Percentiles rank a stretch among this genome's conserved stretches.
Conservation (phyloP, 495 filamentous ascomycete species). For the Penicillium fimorum region DNA sequence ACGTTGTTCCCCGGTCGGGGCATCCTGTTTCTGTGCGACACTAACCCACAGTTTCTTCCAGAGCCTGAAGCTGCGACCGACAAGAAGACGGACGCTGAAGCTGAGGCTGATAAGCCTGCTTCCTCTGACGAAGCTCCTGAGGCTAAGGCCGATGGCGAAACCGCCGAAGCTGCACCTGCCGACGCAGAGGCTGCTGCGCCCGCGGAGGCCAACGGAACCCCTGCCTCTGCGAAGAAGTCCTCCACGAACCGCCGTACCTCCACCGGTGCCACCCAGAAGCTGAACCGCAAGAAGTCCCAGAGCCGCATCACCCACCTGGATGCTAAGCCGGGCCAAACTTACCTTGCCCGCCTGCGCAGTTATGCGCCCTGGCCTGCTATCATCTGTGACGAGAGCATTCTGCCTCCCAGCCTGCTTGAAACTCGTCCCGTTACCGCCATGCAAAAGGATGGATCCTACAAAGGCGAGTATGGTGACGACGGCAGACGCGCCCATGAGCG, state of each 20-base stretch:
- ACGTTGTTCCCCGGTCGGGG: constrained; percentile 4
- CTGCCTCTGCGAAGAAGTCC: constrained; percentile 46
- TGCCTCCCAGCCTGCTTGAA: constrained; percentile 67
- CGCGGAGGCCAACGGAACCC: constrained; percentile 45
- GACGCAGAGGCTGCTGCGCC: constrained; percentile 28
- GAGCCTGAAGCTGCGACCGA: constrained; percentile 28
- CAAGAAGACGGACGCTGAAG: constrained; percentile 34
- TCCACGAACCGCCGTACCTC: constrained; percentile 65
- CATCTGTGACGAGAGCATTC: constrained; percentile 88
- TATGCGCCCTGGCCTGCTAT: constrained; percentile 89
- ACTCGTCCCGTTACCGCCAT: constrained; percentile 78
- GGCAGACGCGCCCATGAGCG: constrained; percentile 79
- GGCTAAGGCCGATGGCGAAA: constrained; percentile 32
- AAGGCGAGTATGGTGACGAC: constrained; percentile 77
- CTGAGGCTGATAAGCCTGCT: constrained; percentile 26
- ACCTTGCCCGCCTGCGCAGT: constrained; percentile 82
- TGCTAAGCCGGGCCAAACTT: constrained; percentile 82
- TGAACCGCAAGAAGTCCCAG: constrained; percentile 80
- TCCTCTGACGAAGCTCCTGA: constrained; percentile 31
- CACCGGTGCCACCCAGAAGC: constrained; percentile 64
- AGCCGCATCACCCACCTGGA: constrained; percentile 67
- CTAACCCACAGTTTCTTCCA: constrained; percentile 27
- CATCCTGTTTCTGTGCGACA: constrained; percentile 23
- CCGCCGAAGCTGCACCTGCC: constrained; percentile 27
- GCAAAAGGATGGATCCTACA: constrained; percentile 75